Evolutionary conservation across 768 basidiomycete genomes (phyloP).

Genomic region (Boletellus emodensis): DNA sequence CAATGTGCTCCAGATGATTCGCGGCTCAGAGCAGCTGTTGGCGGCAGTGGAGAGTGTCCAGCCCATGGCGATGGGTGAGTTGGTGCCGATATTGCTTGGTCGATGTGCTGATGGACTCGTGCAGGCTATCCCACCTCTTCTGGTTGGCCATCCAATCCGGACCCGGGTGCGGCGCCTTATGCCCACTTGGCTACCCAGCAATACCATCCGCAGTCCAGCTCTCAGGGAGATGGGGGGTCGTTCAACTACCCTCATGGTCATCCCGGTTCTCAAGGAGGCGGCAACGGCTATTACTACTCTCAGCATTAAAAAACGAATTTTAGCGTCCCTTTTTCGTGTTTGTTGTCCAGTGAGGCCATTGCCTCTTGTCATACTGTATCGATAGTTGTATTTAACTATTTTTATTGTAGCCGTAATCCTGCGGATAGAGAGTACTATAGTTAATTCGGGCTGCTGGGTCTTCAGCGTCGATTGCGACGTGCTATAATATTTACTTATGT

Average conservation of each 20-base stretch:
- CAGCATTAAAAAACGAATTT: not conserved
- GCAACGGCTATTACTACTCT: not conserved
- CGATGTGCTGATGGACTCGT: not conserved
- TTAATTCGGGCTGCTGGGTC: too few relatives aligned
- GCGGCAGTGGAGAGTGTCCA: too few relatives aligned
- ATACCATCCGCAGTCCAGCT: not conserved
- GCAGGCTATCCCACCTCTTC: constrained; percentile 3
- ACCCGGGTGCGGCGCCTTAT: not conserved
- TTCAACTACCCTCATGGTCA: not conserved
- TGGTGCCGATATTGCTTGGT: not conserved
- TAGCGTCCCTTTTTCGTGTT: too few relatives aligned
- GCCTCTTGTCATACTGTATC: too few relatives aligned
- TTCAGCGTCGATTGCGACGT: too few relatives aligned
- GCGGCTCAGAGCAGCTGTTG: too few relatives aligned
- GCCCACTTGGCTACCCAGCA: not conserved
- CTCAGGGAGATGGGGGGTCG: too few relatives aligned
- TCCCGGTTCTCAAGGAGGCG: not conserved
- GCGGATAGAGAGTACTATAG: too few relatives aligned
- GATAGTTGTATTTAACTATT: not conserved
- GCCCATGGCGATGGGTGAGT: not conserved
- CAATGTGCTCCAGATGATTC: not conserved
- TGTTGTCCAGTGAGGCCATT: too few relatives aligned
- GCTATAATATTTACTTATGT: too few relatives aligned
- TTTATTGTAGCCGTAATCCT: not conserved
- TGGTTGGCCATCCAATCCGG: not conserved